Base-by-base conservation (phyloP, 345 rosid species). In the Salix suchowensis region DNA sequence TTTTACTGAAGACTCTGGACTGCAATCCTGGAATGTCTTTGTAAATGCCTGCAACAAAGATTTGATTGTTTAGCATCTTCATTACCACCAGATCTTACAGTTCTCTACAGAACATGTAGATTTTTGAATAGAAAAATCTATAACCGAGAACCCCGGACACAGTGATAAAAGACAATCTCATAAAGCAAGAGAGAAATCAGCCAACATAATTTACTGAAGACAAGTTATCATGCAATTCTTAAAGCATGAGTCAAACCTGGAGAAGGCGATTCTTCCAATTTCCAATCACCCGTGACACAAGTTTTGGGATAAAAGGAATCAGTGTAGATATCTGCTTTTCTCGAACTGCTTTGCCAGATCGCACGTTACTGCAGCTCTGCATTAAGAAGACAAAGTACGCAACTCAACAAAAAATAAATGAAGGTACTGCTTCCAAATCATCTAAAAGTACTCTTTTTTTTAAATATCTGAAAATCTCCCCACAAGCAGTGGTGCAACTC, bases 41-140 rank as follows among this genome's bases (percentile, higher is more conserved):
- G 93, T 91, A 86, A 96, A 96, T 71, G 97, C 97, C 99, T 96
- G 92, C 76, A 84, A 80, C 54, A 62, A 55, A 71, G 67, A 50
- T 37, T 44, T 77, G 34, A 82, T 68, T 23, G 28, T 66, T 60
- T 72, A 77, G 8, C 48, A 76, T 61, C 55, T 48, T 68, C 24
- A 65, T 24, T 50, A 70, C 71, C 44, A 9, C 13, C 48, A 61
- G 54, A 34, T 28, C 36, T 52, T 74, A 62, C 24, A 67, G 64
- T 66, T 70, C 75, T 72, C 46, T 68, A 15, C 14, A 50, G 55
- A 52, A 65, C 46, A 34, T 46, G 6, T 4, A 50, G 55, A 78
- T 10, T 40, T 40, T 39, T 40, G 44, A 40, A 40, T 3, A 9
- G 44, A 40, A 40, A 40, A 40, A 39, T 39, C 44, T 40, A 40